Conservation (phyloP, 1,284 basidiomycete species). For the Sporisorium graminicola region DNA sequence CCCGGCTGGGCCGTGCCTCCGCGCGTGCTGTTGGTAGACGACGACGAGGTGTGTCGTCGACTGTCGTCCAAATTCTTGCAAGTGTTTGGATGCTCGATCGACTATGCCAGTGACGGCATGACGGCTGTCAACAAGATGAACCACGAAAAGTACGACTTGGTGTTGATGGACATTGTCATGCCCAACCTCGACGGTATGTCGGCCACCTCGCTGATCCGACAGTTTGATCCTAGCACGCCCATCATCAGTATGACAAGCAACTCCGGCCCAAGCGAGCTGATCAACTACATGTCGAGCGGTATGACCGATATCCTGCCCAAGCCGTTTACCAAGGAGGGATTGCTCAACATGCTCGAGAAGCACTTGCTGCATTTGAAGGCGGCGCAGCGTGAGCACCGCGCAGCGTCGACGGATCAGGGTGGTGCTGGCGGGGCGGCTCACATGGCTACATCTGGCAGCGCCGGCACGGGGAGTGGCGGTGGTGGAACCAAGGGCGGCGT, state of each 20-base stretch:
- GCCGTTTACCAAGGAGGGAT: slow-evolving; percentile 91
- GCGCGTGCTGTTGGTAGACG: slow-evolving; percentile 88
- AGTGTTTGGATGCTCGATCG: slow-evolving; percentile 93
- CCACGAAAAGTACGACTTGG: slow-evolving; percentile 91
- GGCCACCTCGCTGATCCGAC: slow-evolving; percentile 90
- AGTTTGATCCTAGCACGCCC: slow-evolving; percentile 93
- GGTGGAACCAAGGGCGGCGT: background rate
- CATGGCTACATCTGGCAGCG: background rate
- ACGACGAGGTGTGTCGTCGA: slow-evolving; percentile 89
- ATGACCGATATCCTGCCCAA: slow-evolving; percentile 99
- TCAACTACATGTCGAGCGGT: slow-evolving; percentile 88
- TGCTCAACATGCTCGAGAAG: slow-evolving; percentile 95
- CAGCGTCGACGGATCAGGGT: slow-evolving; percentile 7
- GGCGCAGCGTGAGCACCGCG: slow-evolving; percentile 74
- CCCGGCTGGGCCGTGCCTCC: slow-evolving; percentile 74
- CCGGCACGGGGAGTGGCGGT: background rate
- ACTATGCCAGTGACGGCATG: slow-evolving; percentile 92
- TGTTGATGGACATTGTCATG: slow-evolving; percentile 87
- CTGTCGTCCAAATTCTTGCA: slow-evolving; percentile 92
- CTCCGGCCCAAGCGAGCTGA: slow-evolving; percentile 87
- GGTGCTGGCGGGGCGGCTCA: slow-evolving; percentile 1
- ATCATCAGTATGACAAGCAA: slow-evolving; percentile 98
- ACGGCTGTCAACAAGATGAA: slow-evolving; percentile 96
- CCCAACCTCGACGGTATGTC: slow-evolving; percentile 86
- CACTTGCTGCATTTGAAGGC: slow-evolving; percentile 92